These are phyloP conservation scores for Umbelopsis sp. DNA, from an alignment of 192 early-diverging fungal species.

Conservation along the genomic window DNA sequence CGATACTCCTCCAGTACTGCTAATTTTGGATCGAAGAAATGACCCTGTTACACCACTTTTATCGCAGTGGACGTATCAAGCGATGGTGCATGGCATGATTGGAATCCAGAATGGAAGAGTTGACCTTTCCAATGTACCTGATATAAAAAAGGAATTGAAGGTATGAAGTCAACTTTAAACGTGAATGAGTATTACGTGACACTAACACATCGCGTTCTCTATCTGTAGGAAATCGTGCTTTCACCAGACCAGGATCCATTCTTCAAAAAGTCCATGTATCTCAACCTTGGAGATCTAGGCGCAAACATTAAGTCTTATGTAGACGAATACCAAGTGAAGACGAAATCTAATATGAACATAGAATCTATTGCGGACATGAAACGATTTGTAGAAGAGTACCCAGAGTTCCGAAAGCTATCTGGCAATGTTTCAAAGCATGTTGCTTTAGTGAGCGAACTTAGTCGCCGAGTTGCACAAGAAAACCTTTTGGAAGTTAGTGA, in stretches of 20 bases:
- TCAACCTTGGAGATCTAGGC: conserved; percentile 95
- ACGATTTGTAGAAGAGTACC: conserved; percentile 97
- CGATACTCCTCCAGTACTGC: conserved; percentile 83
- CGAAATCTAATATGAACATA: conserved; percentile 87
- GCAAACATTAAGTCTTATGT: conserved; percentile 93
- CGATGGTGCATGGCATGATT: conserved; percentile 95
- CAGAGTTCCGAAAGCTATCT: conserved; percentile 94
- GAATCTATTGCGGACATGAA: conserved; percentile 99
- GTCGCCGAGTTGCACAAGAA: conserved; percentile 72
- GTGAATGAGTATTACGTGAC: neutral
- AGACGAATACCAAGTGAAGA: conserved; percentile 91
- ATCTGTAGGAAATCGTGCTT: conserved; percentile 82
- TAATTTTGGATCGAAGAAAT: conserved; percentile 92
- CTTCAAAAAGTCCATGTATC: conserved; percentile 86
- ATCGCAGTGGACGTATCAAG: conserved; percentile 98
- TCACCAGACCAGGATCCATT: conserved; percentile 90
- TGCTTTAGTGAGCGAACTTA: conserved; percentile 94
- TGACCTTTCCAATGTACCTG: conserved; percentile 84
- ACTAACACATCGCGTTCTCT: neutral
- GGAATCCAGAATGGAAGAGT: conserved; percentile 93
- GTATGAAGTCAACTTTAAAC: conserved; percentile 28
- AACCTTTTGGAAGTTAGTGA: conserved; percentile 87
- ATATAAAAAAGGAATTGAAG: conserved; percentile 79
- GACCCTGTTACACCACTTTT: conserved; percentile 95
- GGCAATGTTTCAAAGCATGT: conserved; percentile 99